phyloP scores from a whole-genome alignment of 257 asterid species.

The Solanum etuberosum region DNA sequence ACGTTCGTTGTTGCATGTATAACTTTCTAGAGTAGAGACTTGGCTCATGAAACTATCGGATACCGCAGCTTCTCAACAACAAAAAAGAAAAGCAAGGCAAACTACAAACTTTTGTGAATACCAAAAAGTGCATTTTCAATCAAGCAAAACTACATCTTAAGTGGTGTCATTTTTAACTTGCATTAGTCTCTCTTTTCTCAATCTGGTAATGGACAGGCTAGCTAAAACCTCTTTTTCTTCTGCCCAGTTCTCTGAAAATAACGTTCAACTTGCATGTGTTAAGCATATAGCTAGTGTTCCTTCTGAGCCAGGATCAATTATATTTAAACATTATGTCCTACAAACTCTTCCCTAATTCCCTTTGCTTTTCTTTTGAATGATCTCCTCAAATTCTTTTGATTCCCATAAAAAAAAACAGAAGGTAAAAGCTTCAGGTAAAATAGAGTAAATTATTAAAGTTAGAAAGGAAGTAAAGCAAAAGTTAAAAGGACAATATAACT shows the following conservation, averaged over 20 bases:
- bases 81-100: neutral
- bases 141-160: neutral
- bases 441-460: neutral
- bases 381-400: neutral
- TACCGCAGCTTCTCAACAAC: neutral
- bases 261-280: too few species aligned
- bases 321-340: neutral
- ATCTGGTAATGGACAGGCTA: neutral
- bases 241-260: accelerated
- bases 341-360: neutral
- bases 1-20: neutral
- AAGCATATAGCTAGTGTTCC: too few species aligned
- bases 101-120: neutral
- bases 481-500: neutral
- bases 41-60: neutral
- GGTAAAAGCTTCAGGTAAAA: neutral
- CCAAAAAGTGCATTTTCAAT: neutral
- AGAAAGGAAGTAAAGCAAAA: neutral
- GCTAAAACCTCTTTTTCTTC: too few species aligned
- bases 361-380: neutral
- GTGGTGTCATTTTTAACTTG: neutral
- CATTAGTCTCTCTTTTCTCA: neutral
- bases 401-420: neutral
- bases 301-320: too few species aligned
- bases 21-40: neutral